phyloP scores from a whole-genome alignment of 2,329 filamentous ascomycete genomes.

The Colletotrichum higginsianum region DNA sequence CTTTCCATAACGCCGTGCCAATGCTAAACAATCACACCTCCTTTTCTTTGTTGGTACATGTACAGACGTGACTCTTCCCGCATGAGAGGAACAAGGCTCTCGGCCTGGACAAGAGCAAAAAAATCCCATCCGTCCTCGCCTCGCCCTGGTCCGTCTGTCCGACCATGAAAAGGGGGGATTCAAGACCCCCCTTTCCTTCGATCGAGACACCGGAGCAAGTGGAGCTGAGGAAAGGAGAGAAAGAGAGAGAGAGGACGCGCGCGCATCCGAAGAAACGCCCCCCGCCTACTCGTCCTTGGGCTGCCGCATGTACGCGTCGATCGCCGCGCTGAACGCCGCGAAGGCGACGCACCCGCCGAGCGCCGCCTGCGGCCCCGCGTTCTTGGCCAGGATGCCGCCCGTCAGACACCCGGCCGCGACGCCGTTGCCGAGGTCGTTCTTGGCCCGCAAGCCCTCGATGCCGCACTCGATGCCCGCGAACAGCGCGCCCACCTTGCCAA shows the following conservation, averaged over 20 bases:
- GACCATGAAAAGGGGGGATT: neutral
- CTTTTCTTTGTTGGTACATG: conserved; percentile 14
- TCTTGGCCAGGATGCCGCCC: conserved; percentile 87
- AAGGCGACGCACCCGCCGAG: conserved; percentile 92
- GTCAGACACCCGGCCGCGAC: conserved; percentile 91
- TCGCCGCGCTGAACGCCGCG: conserved; percentile 91
- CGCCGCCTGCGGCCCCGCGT: conserved; percentile 90
- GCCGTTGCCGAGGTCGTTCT: conserved; percentile 93
- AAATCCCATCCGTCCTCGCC: no score
- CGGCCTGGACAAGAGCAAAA: no score
- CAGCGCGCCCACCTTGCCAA: conserved; percentile 91
- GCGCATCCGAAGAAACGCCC: no score
- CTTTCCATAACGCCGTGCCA: conserved; percentile 43
- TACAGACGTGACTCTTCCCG: conserved; percentile 9
- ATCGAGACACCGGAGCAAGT: neutral
- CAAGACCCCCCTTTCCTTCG: neutral
- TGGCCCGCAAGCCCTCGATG: conserved; percentile 91
- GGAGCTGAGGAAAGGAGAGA: no score
- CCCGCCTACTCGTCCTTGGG: conserved; percentile 70
- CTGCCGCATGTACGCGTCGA: conserved; percentile 92
- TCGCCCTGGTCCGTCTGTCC: no score
- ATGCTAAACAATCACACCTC: conserved; percentile 36
- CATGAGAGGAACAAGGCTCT: neutral
- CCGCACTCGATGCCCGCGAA: conserved; percentile 96
- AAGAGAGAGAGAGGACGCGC: no score